phyloP scores from a whole-genome alignment of 1,284 basidiomycete genomes.

The Ceratobasidium sp. region DNA sequence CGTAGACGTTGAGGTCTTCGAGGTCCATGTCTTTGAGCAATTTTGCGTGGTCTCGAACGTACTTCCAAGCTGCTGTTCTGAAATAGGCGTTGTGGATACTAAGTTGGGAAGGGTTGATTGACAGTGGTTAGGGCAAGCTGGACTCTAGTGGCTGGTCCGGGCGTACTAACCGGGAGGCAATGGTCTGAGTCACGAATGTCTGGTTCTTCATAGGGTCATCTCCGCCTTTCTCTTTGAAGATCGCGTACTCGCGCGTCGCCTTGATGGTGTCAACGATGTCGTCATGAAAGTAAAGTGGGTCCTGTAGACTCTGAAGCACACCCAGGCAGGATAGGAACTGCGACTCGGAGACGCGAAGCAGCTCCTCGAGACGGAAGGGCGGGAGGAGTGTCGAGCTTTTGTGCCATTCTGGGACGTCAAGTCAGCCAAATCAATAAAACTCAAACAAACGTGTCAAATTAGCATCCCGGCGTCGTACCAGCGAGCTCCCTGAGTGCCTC shows the following conservation, averaged over 20 bases:
- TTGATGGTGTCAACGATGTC: slow-evolving; percentile 46
- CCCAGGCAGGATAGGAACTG: slow-evolving; percentile 46
- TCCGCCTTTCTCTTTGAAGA: slow-evolving; percentile 34
- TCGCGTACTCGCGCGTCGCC: slow-evolving; percentile 35
- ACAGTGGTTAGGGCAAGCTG: slow-evolving; percentile 15
- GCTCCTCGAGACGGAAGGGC: slow-evolving; percentile 46
- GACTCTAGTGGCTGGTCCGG: not conserved
- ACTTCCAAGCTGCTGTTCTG: slow-evolving; percentile 47
- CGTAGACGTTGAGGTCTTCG: slow-evolving; percentile 36
- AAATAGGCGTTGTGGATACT: slow-evolving; percentile 49
- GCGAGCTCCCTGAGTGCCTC: slow-evolving; percentile 18
- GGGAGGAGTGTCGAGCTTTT: slow-evolving; percentile 45
- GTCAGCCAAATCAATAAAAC: not conserved
- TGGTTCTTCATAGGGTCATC: slow-evolving; percentile 42
- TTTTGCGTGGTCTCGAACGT: slow-evolving; percentile 45
- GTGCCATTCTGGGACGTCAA: slow-evolving; percentile 35
- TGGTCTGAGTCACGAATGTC: slow-evolving; percentile 40
- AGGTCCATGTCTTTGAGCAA: slow-evolving; percentile 43
- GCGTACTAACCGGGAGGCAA: slow-evolving; percentile 42
- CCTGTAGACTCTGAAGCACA: slow-evolving; percentile 45
- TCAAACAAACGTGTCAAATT: not conserved
- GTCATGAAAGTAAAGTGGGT: slow-evolving; percentile 46
- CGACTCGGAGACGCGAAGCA: slow-evolving; percentile 46
- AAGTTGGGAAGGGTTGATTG: not conserved
- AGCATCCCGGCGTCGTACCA: not conserved